phyloP scores from a whole-genome alignment of 2,329 filamentous ascomycete genomes.

The Albophoma yamanashiensis region DNA sequence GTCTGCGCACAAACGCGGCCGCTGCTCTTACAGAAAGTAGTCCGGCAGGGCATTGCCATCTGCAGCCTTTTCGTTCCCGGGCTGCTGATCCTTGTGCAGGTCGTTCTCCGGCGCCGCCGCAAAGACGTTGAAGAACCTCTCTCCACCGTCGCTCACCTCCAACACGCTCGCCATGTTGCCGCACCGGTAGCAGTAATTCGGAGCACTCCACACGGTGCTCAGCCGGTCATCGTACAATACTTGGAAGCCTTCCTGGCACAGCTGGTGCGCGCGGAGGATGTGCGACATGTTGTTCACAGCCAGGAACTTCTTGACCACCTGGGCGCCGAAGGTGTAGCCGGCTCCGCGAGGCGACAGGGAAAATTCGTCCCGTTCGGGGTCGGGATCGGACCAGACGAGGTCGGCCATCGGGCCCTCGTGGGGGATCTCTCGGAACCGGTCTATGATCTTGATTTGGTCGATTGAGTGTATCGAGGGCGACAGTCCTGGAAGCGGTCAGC shows the following conservation, averaged over 20 bases:
- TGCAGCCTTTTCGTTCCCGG: constrained; percentile 59
- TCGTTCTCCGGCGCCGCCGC: constrained; percentile 96
- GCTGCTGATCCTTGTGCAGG: constrained; percentile 74
- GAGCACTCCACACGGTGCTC: constrained; percentile 96
- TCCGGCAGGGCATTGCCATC: constrained; percentile 55
- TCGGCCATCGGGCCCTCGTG: constrained; percentile 99
- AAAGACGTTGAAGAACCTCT: constrained; percentile 96
- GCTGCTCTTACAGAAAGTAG: constrained; percentile 49
- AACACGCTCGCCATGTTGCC: constrained; percentile 96
- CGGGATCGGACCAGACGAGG: constrained; percentile 95
- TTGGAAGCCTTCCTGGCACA: constrained; percentile 97
- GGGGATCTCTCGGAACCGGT: constrained; percentile 95
- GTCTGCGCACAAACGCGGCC: neutral
- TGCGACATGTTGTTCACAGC: constrained; percentile 97
- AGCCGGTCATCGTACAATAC: constrained; percentile 90
- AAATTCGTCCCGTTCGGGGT: constrained; percentile 96
- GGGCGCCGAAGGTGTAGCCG: constrained; percentile 93
- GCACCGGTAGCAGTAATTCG: constrained; percentile 91
- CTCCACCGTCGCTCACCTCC: constrained; percentile 87
- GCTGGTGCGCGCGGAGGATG: constrained; percentile 93
- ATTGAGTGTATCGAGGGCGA: constrained; percentile 93
- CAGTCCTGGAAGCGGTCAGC: constrained; percentile 40
- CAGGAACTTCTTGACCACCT: constrained; percentile 96
- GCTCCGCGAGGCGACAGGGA: constrained; percentile 86
- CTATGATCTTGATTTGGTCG: constrained; percentile 99